These are phyloP conservation scores for Erythrobasidium yunnanense DNA, from an alignment of 768 basidiomycete genomes.

Conservation along the genomic window DNA sequence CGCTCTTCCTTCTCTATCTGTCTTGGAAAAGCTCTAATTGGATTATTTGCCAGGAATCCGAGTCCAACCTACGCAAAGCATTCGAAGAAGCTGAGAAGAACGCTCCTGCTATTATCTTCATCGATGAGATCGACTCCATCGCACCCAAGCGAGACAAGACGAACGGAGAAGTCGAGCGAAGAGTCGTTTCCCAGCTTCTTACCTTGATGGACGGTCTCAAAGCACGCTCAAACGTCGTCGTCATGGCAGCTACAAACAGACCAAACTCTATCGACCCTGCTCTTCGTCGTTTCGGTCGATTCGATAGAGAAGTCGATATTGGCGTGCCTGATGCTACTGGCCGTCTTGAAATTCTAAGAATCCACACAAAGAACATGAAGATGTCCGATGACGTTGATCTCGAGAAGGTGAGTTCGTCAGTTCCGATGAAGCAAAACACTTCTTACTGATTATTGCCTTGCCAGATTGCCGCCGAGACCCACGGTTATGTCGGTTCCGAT, in stretches of 20 bases:
- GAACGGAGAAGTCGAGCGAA: constrained; percentile 98
- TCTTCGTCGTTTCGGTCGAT: constrained; percentile 94
- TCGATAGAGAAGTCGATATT: constrained; percentile 98
- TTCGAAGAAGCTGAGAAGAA: constrained; percentile 99
- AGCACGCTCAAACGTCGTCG: constrained; percentile 96
- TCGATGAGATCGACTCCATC: constrained; percentile 97
- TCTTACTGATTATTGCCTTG: not conserved
- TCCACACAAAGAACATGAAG: constrained; percentile 99
- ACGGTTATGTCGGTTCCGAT: constrained; percentile 98
- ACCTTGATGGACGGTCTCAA: constrained; percentile 95
- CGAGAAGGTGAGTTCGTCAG: constrained; percentile 56
- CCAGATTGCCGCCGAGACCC: constrained; percentile 95
- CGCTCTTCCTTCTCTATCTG: not conserved
- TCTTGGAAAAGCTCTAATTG: not conserved
- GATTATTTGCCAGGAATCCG: constrained; percentile 53
- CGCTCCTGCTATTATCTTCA: constrained; percentile 98
- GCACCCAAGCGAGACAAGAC: constrained; percentile 99
- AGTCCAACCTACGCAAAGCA: constrained; percentile 92
- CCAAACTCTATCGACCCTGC: constrained; percentile 99
- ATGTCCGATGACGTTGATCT: constrained; percentile 90
- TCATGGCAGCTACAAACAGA: constrained; percentile 98
- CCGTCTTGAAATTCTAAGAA: constrained; percentile 94
- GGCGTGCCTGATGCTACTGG: constrained; percentile 99
- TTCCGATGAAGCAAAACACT: too few species aligned
- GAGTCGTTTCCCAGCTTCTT: constrained; percentile 93